A percentile compares a stretch with the other conserved stretches of the same genome.
These are phyloP conservation scores for Boletus speciosus DNA, from an alignment of 768 basidiomycete species.

Conservation along the genomic window DNA sequence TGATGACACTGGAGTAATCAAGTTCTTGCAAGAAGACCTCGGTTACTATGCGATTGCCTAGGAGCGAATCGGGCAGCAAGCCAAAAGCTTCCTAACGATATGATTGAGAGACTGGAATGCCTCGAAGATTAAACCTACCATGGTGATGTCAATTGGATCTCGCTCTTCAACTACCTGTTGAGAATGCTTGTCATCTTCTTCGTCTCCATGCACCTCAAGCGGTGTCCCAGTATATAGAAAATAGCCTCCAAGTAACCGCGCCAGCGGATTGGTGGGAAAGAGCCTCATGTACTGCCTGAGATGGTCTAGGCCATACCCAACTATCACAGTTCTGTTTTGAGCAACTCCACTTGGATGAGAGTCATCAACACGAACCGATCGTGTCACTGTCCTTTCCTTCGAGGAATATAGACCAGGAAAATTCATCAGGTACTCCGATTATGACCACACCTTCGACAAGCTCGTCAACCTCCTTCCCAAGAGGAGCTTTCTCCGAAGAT, in stretches of 20 bases:
- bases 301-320: slow-evolving; percentile 53
- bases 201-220: slow-evolving; percentile 37
- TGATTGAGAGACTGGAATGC: slow-evolving; percentile 3
- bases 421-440: slow-evolving; percentile 70
- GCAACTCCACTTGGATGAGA: not conserved
- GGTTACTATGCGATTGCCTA: slow-evolving; percentile 64
- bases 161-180: slow-evolving; percentile 26
- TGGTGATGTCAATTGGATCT: slow-evolving; percentile 59
- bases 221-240: slow-evolving; percentile 56
- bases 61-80: slow-evolving; percentile 49
- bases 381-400: slow-evolving; percentile 69
- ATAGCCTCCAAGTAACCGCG: slow-evolving; percentile 62
- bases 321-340: slow-evolving; percentile 35
- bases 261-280: slow-evolving; percentile 59
- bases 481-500: slow-evolving; percentile 39
- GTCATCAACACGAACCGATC: slow-evolving; percentile 49
- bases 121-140: slow-evolving; percentile 43
- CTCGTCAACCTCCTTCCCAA: slow-evolving; percentile 64
- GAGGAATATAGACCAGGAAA: slow-evolving; percentile 77
- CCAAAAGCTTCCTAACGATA: slow-evolving; percentile 51
- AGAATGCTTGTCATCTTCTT: slow-evolving; percentile 14
- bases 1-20: slow-evolving; percentile 74
- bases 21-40: slow-evolving; percentile 63
- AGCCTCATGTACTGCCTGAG: slow-evolving; percentile 59
- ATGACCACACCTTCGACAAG: slow-evolving; percentile 74